Evolutionary conservation across 768 basidiomycete species (phyloP), one percentile per base, ranked within the genome.

Genomic region (Daedaleopsis nitida): DNA sequence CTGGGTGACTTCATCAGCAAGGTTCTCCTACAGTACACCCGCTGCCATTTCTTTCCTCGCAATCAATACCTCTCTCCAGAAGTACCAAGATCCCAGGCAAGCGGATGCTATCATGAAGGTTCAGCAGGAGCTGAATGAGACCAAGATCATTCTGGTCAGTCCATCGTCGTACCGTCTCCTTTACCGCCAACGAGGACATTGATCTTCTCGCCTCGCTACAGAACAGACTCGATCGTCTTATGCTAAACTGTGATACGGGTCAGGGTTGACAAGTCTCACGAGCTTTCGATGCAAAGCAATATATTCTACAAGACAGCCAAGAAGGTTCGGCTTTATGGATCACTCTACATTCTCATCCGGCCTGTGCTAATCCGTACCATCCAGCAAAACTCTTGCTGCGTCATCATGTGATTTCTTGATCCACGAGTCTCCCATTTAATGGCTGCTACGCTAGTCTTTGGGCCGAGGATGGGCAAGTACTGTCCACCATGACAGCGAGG

Each of bases 241-340:
- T n/a, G n/a, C n/a, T n/a, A n/a, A n/a, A n/a, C n/a, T n/a, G n/a
- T n/a, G n/a, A n/a, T n/a, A n/a, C n/a, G n/a, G n/a, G n/a, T n/a
- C n/a, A n/a, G n/a, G n/a, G 96, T 98, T 12, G 96, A 98, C 69
- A 85, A 96, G 42, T 97, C 95, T 58, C 88, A 92, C 70, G 88
- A 89, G 37, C 76, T 98, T 57, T 93, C 94, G 42, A 79, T 85
- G 16, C 93, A 95, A 77, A 93, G 87, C 77, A 98, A 98, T 86
- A 91, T 93, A 89, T 99, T 99, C 74, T 98, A 98, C 81, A 97
- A 98, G 89, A 97, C 96, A 9, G 94, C 96, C 1, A 98, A 98
- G 90, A 96, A 96, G 90, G 96, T 94, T 57, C 54, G 83, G 69
- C 4, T 12, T 19, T 32, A 19, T 19, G 11, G 23, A n/a, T 11